Percentiles rank a stretch among this genome's conserved stretches.
These are phyloP conservation scores for Diaporthe nobilis DNA, from an alignment of 2,329 filamentous ascomycete genomes.

Conservation along the genomic window DNA sequence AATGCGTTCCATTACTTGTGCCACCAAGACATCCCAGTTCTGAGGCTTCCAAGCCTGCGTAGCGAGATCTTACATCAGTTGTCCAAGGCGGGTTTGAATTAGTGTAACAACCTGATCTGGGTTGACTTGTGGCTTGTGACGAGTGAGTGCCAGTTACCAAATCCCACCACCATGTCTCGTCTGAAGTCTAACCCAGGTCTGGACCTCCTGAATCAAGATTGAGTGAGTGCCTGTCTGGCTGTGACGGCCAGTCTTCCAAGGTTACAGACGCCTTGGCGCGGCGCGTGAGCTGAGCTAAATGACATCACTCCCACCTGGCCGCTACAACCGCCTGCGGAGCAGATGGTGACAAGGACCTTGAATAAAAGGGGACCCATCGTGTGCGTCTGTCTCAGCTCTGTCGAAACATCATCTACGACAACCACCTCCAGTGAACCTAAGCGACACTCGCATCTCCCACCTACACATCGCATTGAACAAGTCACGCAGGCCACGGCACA, in stretches of 20 bases:
- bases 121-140: background rate
- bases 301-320: slow-evolving; percentile 35
- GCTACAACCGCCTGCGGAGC: background rate
- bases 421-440: background rate
- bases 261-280: slow-evolving; percentile 15
- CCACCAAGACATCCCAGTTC: background rate
- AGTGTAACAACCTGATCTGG: background rate
- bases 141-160: background rate
- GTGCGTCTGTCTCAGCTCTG: background rate
- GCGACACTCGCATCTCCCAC: background rate
- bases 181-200: background rate
- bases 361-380: background rate
- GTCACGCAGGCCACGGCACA: background rate
- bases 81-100: background rate
- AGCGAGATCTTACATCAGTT: background rate
- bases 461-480: background rate
- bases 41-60: background rate
- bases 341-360: slow-evolving; percentile 7
- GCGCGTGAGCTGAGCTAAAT: slow-evolving; percentile 21
- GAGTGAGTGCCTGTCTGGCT: background rate
- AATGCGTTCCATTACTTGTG: background rate
- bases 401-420: background rate
- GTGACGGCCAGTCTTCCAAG: slow-evolving; percentile 4
- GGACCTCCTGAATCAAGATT: background rate
- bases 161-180: background rate